Evolutionary conservation across 1,284 basidiomycete genomes (phyloP), one percentile per base, ranked within the genome.

Genomic region (Schizopora paradoxa): DNA sequence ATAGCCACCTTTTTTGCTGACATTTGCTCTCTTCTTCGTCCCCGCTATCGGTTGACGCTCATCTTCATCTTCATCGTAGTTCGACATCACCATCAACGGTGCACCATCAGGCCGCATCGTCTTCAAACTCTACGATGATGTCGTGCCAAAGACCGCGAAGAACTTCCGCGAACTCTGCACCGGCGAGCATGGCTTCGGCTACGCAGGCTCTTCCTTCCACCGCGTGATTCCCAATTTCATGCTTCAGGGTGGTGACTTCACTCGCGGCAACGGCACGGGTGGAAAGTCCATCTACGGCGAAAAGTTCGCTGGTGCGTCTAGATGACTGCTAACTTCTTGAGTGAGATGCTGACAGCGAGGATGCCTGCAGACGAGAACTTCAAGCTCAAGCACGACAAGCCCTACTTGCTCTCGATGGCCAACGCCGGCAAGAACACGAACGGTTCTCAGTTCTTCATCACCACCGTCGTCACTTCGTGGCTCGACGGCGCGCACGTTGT

Each of bases 211-310:
- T 53, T 56, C 58, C 19, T 95, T 96, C 72, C 93, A 96, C 65
- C 80, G 93, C 47, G 79, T 93, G 62, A 94, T 86, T 51, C 82
- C 82, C 21, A 64, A 84, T 78, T 91, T 91, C 69, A 91, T 91
- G 90, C 64, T 90, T 42, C 89, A 92, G 63, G 86, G 86, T n/a
- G 86, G 86, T 37, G 85, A 88, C 66, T 86, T 88, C 61, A 86
- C 82, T 16, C 61, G 62, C 6, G 66, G 72, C 34, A 82, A 96
- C 59, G 93, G 83, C 13, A 93, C 92, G 0, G 95, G 95, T 34
- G 91, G 90, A 27, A 81, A 84, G 60, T 90, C 84, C n/a, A 96
- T 98, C 60, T 98, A 95, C 54, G 95, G 94, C 13, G 74, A 79
- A 51, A 85, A 82, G 56, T 91, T 87, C 57, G 51, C 64, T 27